Conservation (phyloP, 73 alveolate genomes). For the Paramecium octaurelia region DNA sequence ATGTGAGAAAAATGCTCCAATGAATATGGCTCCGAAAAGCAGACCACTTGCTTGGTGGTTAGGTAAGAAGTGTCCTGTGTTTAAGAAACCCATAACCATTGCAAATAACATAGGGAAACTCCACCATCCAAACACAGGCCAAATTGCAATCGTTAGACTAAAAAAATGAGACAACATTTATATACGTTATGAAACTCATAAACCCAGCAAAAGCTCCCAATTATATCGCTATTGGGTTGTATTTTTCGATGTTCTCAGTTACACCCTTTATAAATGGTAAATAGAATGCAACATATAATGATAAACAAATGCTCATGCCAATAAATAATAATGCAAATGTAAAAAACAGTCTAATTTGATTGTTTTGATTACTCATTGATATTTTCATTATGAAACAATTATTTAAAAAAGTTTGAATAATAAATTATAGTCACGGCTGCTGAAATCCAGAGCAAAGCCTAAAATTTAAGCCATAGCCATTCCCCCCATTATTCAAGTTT, state of each 20-base stretch:
- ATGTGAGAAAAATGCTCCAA: constrained; percentile 55
- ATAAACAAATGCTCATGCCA: neutral
- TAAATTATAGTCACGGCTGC: neutral
- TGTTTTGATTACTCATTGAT: neutral
- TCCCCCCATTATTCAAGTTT: constrained; percentile 17
- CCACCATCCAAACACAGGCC: constrained; percentile 65
- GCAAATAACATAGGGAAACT: constrained; percentile 45
- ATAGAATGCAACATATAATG: neutral
- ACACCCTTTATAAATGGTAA: neutral
- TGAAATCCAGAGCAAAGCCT: neutral
- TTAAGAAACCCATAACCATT: constrained; percentile 45
- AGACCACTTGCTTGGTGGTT: constrained; percentile 35
- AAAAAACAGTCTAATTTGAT: neutral
- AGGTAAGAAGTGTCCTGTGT: constrained; percentile 51
- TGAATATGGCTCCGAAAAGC: constrained; percentile 40
- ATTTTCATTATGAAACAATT: constrained; percentile 7
- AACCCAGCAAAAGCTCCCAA: constrained; percentile 20
- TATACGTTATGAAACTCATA: neutral
- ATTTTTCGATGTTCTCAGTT: neutral
- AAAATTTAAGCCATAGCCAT: neutral
- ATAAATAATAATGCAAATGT: neutral
- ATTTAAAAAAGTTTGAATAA: neutral
- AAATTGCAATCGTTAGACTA: constrained; percentile 48
- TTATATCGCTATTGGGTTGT: constrained; percentile 32
- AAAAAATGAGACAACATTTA: neutral